A percentile compares a stretch with the other conserved stretches of the same genome.
These are phyloP conservation scores for Oryza coarctata DNA, from an alignment of 176 grass and related monocot genomes.

Conservation along the genomic window DNA sequence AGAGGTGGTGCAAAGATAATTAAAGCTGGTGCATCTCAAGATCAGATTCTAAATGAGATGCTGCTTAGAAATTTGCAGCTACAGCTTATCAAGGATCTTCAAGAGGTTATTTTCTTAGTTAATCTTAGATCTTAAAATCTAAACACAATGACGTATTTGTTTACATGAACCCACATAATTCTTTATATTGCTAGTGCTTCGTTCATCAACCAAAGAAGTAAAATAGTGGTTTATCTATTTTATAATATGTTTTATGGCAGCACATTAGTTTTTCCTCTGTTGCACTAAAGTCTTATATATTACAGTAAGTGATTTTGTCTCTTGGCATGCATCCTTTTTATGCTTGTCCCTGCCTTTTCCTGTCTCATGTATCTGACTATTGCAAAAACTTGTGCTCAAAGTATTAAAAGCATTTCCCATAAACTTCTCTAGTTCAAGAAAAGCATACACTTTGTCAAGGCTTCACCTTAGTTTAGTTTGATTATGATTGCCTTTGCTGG, in stretches of 20 bases:
- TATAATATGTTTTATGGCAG: not conserved
- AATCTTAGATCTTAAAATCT: constrained; percentile 1
- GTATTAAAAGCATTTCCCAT: not conserved
- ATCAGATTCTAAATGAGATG: constrained; percentile 98
- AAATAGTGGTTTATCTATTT: not conserved
- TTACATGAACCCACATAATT: constrained; percentile 25
- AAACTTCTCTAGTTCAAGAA: not conserved
- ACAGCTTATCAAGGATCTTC: constrained; percentile 94
- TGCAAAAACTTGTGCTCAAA: not conserved
- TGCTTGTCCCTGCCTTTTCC: not conserved
- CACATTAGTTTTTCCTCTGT: constrained; percentile 10
- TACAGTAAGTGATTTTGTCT: not conserved
- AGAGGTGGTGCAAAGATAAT: constrained; percentile 96
- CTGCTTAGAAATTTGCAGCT: constrained; percentile 90
- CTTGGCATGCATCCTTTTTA: not conserved
- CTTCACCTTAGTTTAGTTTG: constrained; percentile 22
- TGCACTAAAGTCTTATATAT: not conserved
- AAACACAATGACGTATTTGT: not conserved
- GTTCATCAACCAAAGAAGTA: constrained; percentile 7
- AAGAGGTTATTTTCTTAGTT: constrained; percentile 61
- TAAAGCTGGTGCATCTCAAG: constrained; percentile 90
- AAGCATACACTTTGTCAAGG: not conserved
- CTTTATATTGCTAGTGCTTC: not conserved
- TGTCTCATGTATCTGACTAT: not conserved
- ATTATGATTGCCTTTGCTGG: not conserved